Base-by-base conservation (phyloP, 768 basidiomycete species). In the Cystofilobasidium ferigula region DNA sequence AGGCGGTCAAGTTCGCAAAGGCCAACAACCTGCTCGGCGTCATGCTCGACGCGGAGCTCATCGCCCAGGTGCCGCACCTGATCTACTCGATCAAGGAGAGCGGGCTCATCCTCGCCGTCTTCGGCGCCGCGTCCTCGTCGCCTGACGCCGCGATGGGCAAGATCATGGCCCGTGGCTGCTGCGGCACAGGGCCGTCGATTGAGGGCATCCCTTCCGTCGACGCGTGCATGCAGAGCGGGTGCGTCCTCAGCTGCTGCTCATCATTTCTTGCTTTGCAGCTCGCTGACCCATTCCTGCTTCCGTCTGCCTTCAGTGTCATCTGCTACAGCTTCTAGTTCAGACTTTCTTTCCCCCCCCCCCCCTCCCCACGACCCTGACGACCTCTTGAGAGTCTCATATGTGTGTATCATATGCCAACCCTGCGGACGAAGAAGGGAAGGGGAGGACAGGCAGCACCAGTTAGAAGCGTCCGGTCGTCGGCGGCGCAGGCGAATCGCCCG, bases 1-100 rank as follows among this genome's bases (percentile, higher is more conserved):
- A 89, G 64, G 92, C 91, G 20, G 90, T 98, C 63, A 90, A 93
- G 71, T 95, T 97, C 72, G 88, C 92, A 26, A 88, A 86, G 72
- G 80, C 81, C 54, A 97, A 97, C 76, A 98, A 99, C 76, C 78
- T 99, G 26, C 78, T 99, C 63, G 95, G 95, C 64, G 80, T 99
- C 53, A 85, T 94, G 73, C 81, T 95, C 58, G 89, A 95, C 74
- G 87, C 87, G 14, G 83, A 85, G 42, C 80, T 97, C 66, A 77
- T 98, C 78, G 94, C 85, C 40, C 85, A 87, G 72, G 91, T 95
- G 34, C 93, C 94, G 48, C 89, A 89, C 42, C 78, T 98, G 69
- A 85, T 92, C 59, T 85, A 88, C 56, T 61, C 65, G 5, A 86
- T 95, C 73, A 85, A 90, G 71, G 90, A 88, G 73, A 84, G 86